Evolutionary conservation across 2,329 filamentous ascomycete species (phyloP).

Genomic region (Paecilomyces variotii): DNA sequence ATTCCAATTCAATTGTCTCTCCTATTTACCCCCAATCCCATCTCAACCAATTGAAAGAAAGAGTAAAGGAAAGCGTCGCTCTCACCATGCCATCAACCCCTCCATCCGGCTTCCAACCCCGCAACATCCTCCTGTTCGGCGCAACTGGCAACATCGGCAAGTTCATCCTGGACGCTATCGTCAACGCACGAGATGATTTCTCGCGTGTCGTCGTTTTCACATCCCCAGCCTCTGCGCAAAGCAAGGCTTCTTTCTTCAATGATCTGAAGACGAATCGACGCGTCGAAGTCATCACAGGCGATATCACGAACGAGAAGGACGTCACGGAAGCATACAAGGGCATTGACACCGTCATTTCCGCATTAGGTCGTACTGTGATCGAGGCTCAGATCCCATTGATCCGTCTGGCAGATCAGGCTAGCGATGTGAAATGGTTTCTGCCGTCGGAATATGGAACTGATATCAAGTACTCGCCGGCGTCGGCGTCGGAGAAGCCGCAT

Average conservation of each 20-base stretch:
- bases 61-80: conserved; percentile 1
- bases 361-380: conserved; percentile 57
- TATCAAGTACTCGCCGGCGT: conserved; percentile 53
- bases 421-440: conserved; percentile 54
- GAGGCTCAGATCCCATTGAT: conserved; percentile 56
- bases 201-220: conserved; percentile 50
- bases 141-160: conserved; percentile 46
- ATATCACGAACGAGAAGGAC: conserved; percentile 45
- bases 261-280: conserved; percentile 36
- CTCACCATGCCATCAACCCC: background rate
- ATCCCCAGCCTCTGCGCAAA: conserved; percentile 42
- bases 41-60: background rate
- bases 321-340: conserved; percentile 50
- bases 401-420: conserved; percentile 47
- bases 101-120: conserved; percentile 10
- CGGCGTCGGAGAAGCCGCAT: conserved; percentile 56
- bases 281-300: conserved; percentile 49
- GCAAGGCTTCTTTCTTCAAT: conserved; percentile 44
- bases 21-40: too few species aligned
- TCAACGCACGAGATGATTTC: conserved; percentile 40
- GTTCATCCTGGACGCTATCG: conserved; percentile 44
- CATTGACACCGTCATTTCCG: conserved; percentile 59
- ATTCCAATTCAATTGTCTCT: background rate
- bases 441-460: conserved; percentile 62
- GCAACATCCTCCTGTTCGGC: conserved; percentile 46